Evolutionary conservation across 2,329 filamentous ascomycete genomes (phyloP).

Genomic region (Intubia oerlemansii): DNA sequence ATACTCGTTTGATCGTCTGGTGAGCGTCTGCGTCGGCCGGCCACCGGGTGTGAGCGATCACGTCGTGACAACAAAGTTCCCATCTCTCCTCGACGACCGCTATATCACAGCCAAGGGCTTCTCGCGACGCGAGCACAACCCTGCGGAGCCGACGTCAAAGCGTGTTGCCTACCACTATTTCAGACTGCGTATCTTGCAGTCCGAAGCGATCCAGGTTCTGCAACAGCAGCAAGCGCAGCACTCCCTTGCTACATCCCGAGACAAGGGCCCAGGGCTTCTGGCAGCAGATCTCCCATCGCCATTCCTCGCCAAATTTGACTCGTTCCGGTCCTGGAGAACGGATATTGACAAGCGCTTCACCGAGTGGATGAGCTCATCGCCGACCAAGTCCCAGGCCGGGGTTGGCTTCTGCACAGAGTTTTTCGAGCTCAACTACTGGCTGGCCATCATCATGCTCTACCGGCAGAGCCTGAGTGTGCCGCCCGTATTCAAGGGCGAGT

Average conservation of each 20-base stretch:
- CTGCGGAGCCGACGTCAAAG: slow-evolving; percentile 62
- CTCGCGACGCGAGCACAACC: slow-evolving; percentile 30
- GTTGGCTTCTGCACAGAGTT: slow-evolving; percentile 83
- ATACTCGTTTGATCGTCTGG: slow-evolving; percentile 84
- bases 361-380: slow-evolving; percentile 72
- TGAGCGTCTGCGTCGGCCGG: slow-evolving; percentile 80
- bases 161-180: slow-evolving; percentile 84
- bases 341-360: slow-evolving; percentile 68
- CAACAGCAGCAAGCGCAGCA: slow-evolving; percentile 80
- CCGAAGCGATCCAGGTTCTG: slow-evolving; percentile 82
- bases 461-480: slow-evolving; percentile 77
- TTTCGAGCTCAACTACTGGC: slow-evolving; percentile 91
- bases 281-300: slow-evolving; percentile 63
- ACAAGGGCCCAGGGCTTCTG: slow-evolving; percentile 45
- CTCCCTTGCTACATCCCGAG: slow-evolving; percentile 45
- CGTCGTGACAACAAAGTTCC: slow-evolving; percentile 87
- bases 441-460: slow-evolving; percentile 89
- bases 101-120: slow-evolving; percentile 72
- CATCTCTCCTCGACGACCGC: slow-evolving; percentile 68
- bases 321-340: slow-evolving; percentile 70
- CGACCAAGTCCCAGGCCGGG: slow-evolving; percentile 56
- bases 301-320: slow-evolving; percentile 65
- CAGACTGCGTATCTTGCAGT: slow-evolving; percentile 69
- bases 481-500: slow-evolving; percentile 62
- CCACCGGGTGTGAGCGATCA: slow-evolving; percentile 94